Base-by-base conservation (phyloP, 768 basidiomycete species). In the Rhodotorula babjevae region DNA sequence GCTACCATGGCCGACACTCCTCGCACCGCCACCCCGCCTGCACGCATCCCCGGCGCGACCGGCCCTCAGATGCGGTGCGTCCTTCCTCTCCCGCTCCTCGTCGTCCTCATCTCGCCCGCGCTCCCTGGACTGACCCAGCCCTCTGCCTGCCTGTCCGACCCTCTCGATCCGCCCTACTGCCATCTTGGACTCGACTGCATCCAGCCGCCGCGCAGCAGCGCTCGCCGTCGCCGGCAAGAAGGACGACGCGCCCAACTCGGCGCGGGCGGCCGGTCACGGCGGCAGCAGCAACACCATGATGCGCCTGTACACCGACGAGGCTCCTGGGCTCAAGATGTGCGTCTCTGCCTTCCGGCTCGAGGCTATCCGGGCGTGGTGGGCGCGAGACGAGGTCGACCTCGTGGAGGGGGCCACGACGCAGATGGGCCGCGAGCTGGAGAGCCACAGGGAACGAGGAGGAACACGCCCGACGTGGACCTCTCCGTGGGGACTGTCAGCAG, bases 251-350 rank as follows among this genome's bases (percentile, higher is more conserved):
- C 74, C 69, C 21, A 46, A 36, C 18, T 66, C 64, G 23, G 63
- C 68, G 5, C 49, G 74, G 3, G 75, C 68, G 21, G 71, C 65
- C 14, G 75, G 95, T 55, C 93, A 93, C 69, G 96, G 96, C 65
- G 96, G 96, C 66, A 93, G 91, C 50, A 92, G 90, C 69, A 95
- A 92, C 84, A 99, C 96, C 68, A 98, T 99, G 96, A 87, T 99
- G 79, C 93, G 92, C 83, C 85, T 99, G 9, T 98, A 98, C 87
- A 98, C 96, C 52, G 95, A 97, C 80, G 96, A 97, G 80, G 94
- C 94, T 69, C 92, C 92, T 60, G 96, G 96, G 33, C 86, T 99
- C 66, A 88, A 93, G 86, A 92, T 99, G 96, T 98, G 81, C 81
- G 93, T 89, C 16, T 40, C 29, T 25, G 23, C 19, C 12, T 16